Percentiles rank a stretch among this genome's conserved stretches.
Conservation (phyloP, 2,329 filamentous ascomycete species). For the Thelonectria rubi region DNA sequence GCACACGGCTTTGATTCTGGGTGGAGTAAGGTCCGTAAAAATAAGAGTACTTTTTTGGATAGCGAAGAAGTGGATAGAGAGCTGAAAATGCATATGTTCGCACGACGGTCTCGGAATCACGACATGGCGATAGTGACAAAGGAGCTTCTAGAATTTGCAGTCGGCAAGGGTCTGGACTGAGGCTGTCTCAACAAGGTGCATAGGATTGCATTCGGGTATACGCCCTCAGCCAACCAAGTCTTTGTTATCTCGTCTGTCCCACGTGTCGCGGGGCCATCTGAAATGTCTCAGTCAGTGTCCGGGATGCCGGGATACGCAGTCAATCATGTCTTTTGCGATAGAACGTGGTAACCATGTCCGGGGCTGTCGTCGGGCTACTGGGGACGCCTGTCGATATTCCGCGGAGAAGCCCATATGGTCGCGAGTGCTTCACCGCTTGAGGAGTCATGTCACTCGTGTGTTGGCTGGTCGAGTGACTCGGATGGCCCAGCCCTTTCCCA, state of each 20-base stretch:
- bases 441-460: background rate
- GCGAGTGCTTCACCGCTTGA: background rate
- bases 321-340: background rate
- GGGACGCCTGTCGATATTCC: background rate
- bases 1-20: constrained; percentile 23
- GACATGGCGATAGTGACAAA: background rate
- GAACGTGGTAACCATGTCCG: background rate
- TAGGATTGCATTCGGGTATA: background rate
- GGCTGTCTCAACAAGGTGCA: background rate
- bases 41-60: constrained; percentile 24
- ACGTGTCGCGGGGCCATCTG: background rate
- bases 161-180: background rate
- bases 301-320: background rate
- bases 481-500: too few species aligned
- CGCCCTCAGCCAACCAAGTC: background rate
- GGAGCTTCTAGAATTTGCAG: background rate
- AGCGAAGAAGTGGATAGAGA: background rate
- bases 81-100: background rate
- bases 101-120: background rate
- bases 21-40: constrained; percentile 38
- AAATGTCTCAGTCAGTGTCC: background rate
- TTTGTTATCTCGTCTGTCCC: background rate
- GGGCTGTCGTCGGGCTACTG: background rate
- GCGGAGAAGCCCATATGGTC: background rate
- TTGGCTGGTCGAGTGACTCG: background rate